phyloP scores from a whole-genome alignment of 148 eudicot species.

The Oxyria digyna region DNA sequence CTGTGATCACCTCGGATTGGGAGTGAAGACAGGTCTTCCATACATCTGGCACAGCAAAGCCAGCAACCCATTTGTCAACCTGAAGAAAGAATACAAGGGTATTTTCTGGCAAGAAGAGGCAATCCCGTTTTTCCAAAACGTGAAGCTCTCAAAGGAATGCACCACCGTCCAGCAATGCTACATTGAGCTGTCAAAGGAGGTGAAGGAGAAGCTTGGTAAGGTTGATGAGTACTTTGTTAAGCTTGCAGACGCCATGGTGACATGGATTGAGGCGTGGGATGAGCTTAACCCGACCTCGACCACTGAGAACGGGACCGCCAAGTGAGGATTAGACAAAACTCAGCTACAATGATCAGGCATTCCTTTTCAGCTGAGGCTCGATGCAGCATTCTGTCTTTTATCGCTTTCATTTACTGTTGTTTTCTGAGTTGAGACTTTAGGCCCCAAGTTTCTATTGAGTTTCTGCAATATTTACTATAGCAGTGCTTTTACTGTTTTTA shows the following conservation, averaged over 20 bases:
- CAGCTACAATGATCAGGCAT: not conserved
- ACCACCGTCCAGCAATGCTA: slow-evolving; percentile 71
- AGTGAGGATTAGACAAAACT: slow-evolving; percentile 7
- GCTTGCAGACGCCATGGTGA: slow-evolving; percentile 84
- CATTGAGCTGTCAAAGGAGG: slow-evolving; percentile 65
- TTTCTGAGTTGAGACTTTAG: not conserved
- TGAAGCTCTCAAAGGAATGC: slow-evolving; percentile 58
- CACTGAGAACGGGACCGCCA: slow-evolving; percentile 26
- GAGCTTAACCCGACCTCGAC: slow-evolving; percentile 53
- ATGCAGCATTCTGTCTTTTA: slow-evolving; percentile 4
- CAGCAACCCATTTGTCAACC: slow-evolving; percentile 82
- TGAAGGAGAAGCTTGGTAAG: slow-evolving; percentile 68
- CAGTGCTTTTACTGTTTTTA: not conserved
- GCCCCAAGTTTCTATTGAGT: not conserved
- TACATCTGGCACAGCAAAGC: slow-evolving; percentile 96
- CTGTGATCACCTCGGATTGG: slow-evolving; percentile 74
- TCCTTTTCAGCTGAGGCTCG: slow-evolving; percentile 5
- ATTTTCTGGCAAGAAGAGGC: slow-evolving; percentile 91
- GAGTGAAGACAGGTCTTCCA: slow-evolving; percentile 79
- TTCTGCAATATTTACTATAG: not conserved
- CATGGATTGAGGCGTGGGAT: slow-evolving; percentile 88
- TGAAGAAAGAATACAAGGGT: slow-evolving; percentile 86
- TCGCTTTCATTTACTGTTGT: not conserved
- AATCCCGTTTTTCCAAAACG: slow-evolving; percentile 79
- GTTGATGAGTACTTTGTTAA: slow-evolving; percentile 71